Evolutionary conservation across 1,284 basidiomycete genomes (phyloP).

Genomic region (Ganoderma leucocontextum): DNA sequence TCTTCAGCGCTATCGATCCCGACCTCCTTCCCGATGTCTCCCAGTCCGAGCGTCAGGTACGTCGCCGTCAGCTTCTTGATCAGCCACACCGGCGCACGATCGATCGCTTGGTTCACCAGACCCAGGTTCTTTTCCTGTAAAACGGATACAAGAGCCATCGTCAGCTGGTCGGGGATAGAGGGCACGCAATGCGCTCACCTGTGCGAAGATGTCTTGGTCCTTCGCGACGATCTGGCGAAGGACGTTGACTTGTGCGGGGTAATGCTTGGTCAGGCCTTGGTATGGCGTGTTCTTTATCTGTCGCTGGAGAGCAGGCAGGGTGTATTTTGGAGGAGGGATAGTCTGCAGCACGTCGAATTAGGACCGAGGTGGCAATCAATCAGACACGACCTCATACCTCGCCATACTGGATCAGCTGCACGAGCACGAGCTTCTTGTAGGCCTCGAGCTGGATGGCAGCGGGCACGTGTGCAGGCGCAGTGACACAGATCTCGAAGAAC

Average conservation of each 20-base stretch:
- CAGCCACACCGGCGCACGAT: constrained; percentile 74
- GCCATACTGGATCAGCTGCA: constrained; percentile 79
- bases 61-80: constrained; percentile 81
- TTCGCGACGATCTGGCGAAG: constrained; percentile 58
- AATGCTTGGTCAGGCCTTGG: constrained; percentile 64
- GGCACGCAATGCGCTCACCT: constrained; percentile 45
- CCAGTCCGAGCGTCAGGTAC: constrained; percentile 77
- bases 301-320: constrained; percentile 60
- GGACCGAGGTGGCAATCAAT: neutral
- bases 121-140: constrained; percentile 76
- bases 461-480: constrained; percentile 70
- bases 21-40: constrained; percentile 71
- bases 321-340: constrained; percentile 72
- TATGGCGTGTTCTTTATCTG: constrained; percentile 73
- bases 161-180: neutral
- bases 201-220: constrained; percentile 58
- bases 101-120: constrained; percentile 69
- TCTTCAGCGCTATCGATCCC: constrained; percentile 62
- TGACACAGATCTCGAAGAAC: constrained; percentile 80
- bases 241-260: constrained; percentile 57
- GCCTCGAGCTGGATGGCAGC: constrained; percentile 85
- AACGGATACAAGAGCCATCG: neutral
- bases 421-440: constrained; percentile 80
- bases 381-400: constrained; percentile 51
- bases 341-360: constrained; percentile 47